Base-by-base conservation (phyloP, 345 rosid genomes). In the Kernera saxatilis region DNA sequence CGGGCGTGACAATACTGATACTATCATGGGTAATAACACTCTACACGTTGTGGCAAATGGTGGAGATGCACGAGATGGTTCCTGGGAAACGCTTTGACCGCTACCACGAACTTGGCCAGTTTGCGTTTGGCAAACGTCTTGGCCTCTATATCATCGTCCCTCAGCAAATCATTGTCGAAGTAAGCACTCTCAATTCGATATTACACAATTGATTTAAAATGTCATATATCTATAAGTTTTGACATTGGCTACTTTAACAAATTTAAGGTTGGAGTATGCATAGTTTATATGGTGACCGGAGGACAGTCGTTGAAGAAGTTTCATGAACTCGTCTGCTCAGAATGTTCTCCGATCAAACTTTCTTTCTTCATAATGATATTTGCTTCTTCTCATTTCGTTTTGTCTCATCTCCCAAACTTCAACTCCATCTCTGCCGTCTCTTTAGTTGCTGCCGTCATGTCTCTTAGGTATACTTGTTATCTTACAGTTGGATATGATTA, bases 61-160 rank as follows among this genome's bases (percentile, higher is more conserved):
- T 88, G 78, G 86, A 90, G 74, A 86, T 90, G 96, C 96, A 90
- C 36, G 93, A 90, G 77, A 85, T 77, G 77, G 87, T 85, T 41
- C 85, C 84, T 0, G 88, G 93, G 19, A 86, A 81, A 80, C 82
- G 91, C 62, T 83, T 90, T 45, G 93, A 90, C 54, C 76, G 91
- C 39, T 86, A 84, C 64, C 89, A 90, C n/a, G 96, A 90, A 59
- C 51, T 90, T 67, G 86, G 90, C 6, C 93, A 86, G 62, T 71
- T 83, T 3, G 96, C 93, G 1, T 90, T 86, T 3, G 90, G 96
- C 0, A 77, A 80, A 70, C 87, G 84, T 54, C 86, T 90, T 3
- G 90, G 93, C 11, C 83, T 90, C 7, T 85, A 87, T 86, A 52
- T 85, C 1, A 82, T 90, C 51, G 87, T 88, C 10, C 93, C 91